Evolutionary conservation across 768 basidiomycete genomes (phyloP).

Genomic region (Tricholoma matsutake): DNA sequence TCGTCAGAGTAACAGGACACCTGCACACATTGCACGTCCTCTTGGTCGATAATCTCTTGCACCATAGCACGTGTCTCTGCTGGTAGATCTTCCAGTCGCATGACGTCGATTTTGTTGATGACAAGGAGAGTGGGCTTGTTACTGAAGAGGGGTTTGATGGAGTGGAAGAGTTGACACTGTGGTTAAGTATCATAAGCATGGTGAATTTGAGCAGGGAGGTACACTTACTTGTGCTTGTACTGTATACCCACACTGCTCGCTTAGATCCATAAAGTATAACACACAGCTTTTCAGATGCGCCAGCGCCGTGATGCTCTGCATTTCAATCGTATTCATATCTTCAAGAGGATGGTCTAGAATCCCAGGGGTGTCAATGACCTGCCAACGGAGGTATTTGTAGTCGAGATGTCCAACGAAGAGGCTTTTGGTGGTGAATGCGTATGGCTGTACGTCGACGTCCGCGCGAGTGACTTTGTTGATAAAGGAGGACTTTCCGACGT

Average conservation of each 20-base stretch:
- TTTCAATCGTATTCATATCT: slow-evolving; percentile 99
- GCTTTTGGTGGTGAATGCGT: slow-evolving; percentile 98
- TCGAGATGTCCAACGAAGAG: slow-evolving; percentile 98
- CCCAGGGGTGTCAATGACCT: slow-evolving; percentile 99
- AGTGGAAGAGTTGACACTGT: slow-evolving; percentile 97
- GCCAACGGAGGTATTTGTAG: slow-evolving; percentile 99
- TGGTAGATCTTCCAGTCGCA: slow-evolving; percentile 78
- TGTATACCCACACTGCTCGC: slow-evolving; percentile 97
- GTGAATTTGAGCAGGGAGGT: neutral
- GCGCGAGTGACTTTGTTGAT: slow-evolving; percentile 99
- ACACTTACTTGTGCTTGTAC: slow-evolving; percentile 86
- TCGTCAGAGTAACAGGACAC: slow-evolving; percentile 96
- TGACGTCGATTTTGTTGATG: slow-evolving; percentile 97
- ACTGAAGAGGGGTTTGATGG: slow-evolving; percentile 95
- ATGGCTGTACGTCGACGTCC: slow-evolving; percentile 99
- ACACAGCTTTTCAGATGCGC: slow-evolving; percentile 94
- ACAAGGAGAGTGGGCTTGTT: slow-evolving; percentile 93
- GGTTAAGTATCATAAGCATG: neutral
- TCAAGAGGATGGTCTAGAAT: slow-evolving; percentile 97
- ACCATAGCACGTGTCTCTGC: slow-evolving; percentile 76
- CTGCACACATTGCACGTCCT: slow-evolving; percentile 73
- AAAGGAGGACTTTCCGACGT: slow-evolving; percentile 99
- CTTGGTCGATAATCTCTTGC: slow-evolving; percentile 78
- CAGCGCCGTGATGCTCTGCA: slow-evolving; percentile 98
- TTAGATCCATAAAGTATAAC: slow-evolving; percentile 98